Evolutionary conservation across 129 eudicot species (phyloP), one percentile per base, ranked within the genome.

Genomic region (Helichrysum umbraculigerum): DNA sequence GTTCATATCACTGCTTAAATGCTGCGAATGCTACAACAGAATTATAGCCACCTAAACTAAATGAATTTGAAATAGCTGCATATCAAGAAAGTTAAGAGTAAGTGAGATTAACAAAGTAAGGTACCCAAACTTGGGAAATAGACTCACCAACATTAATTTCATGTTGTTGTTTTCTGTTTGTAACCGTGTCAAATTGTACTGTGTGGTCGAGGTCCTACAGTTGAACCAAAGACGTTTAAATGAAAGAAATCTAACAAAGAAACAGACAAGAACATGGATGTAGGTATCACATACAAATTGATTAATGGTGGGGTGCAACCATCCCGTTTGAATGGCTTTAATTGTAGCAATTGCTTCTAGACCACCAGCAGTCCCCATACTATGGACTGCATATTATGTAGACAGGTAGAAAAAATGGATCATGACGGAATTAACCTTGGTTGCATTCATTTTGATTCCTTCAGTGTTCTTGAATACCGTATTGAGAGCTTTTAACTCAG

Each of bases 91-190:
- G 22, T 57, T 1, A 61, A 25, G n/a, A 6, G 7, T 4, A 6
- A 17, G 12, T 20, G 4, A 59, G 2, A 4, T 8, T 61, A 17
- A 61, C 5, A 28, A 2, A 10, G 1, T 1, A 60, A 22, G 34
- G 66, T 22, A 21, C 8, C 33, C 5, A n/a, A 25, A 20, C 32
- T 8, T 3, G 22, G 30, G 5, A 19, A 59, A 25, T 0, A 4
- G 28, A 61, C 66, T 61, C 35, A 61, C 66, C 66, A 61, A 61
- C 66, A 61, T 61, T 61, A 6, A 61, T 61, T 28, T 25, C 66
- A 28, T 61, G 35, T 28, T 61, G 32, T 12, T 61, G 35, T 35
- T 28, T 61, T 11, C 16, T 15, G 10, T 20, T 61, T 61, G 66
- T 16, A 61, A 61, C 34, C 11, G 66, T 61, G 66, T 61, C 66